phyloP scores from a whole-genome alignment of 176 grass and related monocot species.

The barley (Hordeum vulgare) region DNA sequence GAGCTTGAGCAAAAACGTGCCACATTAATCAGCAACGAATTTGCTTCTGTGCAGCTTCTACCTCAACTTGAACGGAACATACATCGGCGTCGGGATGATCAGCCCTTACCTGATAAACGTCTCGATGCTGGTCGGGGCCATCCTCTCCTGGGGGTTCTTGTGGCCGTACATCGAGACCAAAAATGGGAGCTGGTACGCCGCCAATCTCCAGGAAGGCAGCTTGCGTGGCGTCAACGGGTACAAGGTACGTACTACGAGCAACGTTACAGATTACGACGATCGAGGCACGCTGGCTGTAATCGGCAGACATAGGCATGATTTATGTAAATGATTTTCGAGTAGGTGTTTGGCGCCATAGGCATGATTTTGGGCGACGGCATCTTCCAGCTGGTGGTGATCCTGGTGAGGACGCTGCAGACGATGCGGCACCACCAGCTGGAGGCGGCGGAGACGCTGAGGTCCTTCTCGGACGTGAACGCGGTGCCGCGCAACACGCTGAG shows the following conservation, averaged over 20 bases:
- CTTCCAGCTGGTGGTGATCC: conserved; percentile 57
- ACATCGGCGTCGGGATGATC: conserved; percentile 74
- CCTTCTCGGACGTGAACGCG: conserved; percentile 38
- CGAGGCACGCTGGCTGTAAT: not conserved
- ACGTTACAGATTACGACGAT: not conserved
- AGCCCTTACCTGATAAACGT: conserved; percentile 71
- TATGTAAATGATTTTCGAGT: too few species aligned
- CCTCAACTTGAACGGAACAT: conserved; percentile 51
- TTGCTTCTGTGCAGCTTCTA: conserved; percentile 46
- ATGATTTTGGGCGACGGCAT: conserved; percentile 69
- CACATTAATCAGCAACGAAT: too few species aligned
- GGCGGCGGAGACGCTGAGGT: conserved; percentile 21
- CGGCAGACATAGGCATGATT: not conserved
- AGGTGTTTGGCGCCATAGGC: conserved; percentile 53
- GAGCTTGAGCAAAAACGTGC: not conserved
- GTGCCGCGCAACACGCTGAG: conserved; percentile 25
- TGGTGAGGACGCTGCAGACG: conserved; percentile 38
- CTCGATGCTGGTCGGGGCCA: conserved; percentile 54
- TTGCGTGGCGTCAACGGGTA: conserved; percentile 63
- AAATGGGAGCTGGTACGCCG: conserved; percentile 52
- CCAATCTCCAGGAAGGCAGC: conserved; percentile 42
- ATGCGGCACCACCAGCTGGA: conserved; percentile 29
- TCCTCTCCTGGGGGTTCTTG: conserved; percentile 73
- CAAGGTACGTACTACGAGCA: conserved; percentile 42
- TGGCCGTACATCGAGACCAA: conserved; percentile 58